phyloP scores from a whole-genome alignment of 768 basidiomycete genomes.

The Cystoderma amianthinum region DNA sequence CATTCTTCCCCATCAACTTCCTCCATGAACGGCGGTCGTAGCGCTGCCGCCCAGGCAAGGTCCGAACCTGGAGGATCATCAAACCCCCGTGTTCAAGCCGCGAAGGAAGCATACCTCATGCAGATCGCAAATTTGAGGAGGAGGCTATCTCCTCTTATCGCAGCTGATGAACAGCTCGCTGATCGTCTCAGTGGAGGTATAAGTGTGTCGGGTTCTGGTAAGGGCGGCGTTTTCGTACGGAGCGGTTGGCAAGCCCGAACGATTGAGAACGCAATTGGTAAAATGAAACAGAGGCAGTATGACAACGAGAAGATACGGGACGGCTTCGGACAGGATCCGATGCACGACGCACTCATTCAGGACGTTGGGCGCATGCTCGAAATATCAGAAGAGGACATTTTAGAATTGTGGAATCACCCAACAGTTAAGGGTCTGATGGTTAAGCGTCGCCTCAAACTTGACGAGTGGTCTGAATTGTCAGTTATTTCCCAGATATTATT shows the following conservation, averaged over 20 bases:
- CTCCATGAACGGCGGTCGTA: slow-evolving; percentile 17
- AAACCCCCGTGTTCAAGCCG: slow-evolving; percentile 18
- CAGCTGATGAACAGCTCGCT: slow-evolving; percentile 56
- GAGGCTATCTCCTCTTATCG: slow-evolving; percentile 53
- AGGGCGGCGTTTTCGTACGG: slow-evolving; percentile 69
- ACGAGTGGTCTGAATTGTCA: slow-evolving; percentile 88
- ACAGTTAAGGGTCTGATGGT: slow-evolving; percentile 63
- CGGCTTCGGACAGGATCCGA: slow-evolving; percentile 22
- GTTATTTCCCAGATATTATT: too few species aligned
- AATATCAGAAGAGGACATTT: slow-evolving; percentile 56
- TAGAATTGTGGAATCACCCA: slow-evolving; percentile 66
- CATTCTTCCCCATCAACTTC: slow-evolving; percentile 34
- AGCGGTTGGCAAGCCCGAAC: slow-evolving; percentile 77
- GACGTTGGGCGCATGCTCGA: slow-evolving; percentile 57
- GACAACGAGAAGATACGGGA: slow-evolving; percentile 25
- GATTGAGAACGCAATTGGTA: slow-evolving; percentile 43
- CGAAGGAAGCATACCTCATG: too few species aligned
- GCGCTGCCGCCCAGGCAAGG: slow-evolving; percentile 17
- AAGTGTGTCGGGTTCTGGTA: slow-evolving; percentile 68
- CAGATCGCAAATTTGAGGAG: slow-evolving; percentile 52
- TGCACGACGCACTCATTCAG: slow-evolving; percentile 49
- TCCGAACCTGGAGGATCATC: slow-evolving; percentile 20
- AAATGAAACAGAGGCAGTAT: slow-evolving; percentile 25
- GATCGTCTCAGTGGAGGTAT: slow-evolving; percentile 72
- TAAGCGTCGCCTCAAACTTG: slow-evolving; percentile 66